phyloP scores from a whole-genome alignment of 176 grass and related monocot genomes.

The Zoysia pacifica region DNA sequence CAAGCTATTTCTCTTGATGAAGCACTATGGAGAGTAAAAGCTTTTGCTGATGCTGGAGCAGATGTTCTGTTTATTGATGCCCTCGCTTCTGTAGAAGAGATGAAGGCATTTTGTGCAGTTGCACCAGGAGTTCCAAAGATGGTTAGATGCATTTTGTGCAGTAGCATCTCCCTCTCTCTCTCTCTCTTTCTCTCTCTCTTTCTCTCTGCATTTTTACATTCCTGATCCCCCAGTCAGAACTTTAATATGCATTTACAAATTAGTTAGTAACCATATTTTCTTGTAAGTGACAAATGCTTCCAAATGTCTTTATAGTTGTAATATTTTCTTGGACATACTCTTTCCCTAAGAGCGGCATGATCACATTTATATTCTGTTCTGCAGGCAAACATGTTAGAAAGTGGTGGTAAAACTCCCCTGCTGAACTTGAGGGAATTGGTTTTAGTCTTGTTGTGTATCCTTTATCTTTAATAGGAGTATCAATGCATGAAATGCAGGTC shows the following conservation, averaged over 20 bases:
- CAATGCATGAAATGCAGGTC: constrained; percentile 97
- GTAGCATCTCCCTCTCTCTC: too few species aligned
- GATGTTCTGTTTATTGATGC: constrained; percentile 96
- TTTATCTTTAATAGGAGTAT: constrained; percentile 86
- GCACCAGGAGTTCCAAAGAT: constrained; percentile 87
- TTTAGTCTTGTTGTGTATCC: constrained; percentile 83
- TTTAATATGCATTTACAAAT: not conserved
- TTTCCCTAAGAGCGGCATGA: constrained; percentile 8
- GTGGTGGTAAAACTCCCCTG: constrained; percentile 94
- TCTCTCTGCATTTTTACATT: not conserved
- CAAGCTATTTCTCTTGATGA: constrained; percentile 91
- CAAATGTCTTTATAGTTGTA: not conserved
- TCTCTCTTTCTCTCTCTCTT: not conserved
- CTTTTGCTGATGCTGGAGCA: constrained; percentile 92
- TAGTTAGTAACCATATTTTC: not conserved
- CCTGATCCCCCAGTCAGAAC: not conserved
- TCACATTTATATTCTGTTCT: constrained; percentile 30
- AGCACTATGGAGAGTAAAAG: constrained; percentile 79
- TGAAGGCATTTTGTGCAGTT: constrained; percentile 74
- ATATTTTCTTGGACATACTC: not conserved
- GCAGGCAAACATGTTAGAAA: constrained; percentile 98
- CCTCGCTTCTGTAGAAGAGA: constrained; percentile 89
- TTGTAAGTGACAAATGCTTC: not conserved
- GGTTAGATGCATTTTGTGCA: constrained; percentile 48
- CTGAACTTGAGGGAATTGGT: constrained; percentile 78